Percentiles rank a stretch among this genome's conserved stretches.
phyloP scores from a whole-genome alignment of 1,284 basidiomycete species.

The Tetrapyrgos nigripes region DNA sequence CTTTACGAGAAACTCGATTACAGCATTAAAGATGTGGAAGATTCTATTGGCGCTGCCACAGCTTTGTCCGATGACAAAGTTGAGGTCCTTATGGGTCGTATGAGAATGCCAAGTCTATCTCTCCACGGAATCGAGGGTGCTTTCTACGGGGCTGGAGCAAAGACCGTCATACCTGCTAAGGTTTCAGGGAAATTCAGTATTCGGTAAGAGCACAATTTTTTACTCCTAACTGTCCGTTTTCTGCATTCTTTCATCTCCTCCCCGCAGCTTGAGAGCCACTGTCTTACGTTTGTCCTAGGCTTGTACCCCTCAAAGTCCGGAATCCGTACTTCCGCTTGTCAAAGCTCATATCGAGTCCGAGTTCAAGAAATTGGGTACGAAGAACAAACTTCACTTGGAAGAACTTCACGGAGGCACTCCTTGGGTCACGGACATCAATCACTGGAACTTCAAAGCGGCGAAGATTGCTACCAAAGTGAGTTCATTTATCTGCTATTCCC shows the following conservation, averaged over 20 bases:
- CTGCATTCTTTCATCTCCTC: background rate
- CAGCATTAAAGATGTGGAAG: slow-evolving; percentile 77
- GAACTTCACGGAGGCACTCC: slow-evolving; percentile 85
- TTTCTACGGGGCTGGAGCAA: slow-evolving; percentile 87
- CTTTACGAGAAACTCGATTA: slow-evolving; percentile 84
- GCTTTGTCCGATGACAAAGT: slow-evolving; percentile 86
- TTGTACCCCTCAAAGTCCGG: slow-evolving; percentile 91
- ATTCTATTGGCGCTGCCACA: slow-evolving; percentile 79
- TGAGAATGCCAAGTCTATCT: slow-evolving; percentile 89
- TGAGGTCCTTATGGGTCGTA: slow-evolving; percentile 88
- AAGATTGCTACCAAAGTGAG: slow-evolving; percentile 79
- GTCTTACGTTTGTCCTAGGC: slow-evolving; percentile 46
- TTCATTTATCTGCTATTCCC: slow-evolving; percentile 9
- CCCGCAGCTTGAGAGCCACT: too few species aligned
- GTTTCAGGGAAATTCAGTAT: slow-evolving; percentile 96
- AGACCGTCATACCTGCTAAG: slow-evolving; percentile 95
- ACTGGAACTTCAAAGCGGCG: slow-evolving; percentile 97
- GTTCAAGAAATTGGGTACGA: slow-evolving; percentile 84
- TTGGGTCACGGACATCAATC: slow-evolving; percentile 86
- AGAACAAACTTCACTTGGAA: slow-evolving; percentile 71
- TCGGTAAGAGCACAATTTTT: slow-evolving; percentile 57
- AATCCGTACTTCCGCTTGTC: slow-evolving; percentile 76
- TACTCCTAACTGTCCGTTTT: background rate
- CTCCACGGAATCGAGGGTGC: slow-evolving; percentile 98
- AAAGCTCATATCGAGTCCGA: slow-evolving; percentile 75